Conservation (phyloP, 2,329 filamentous ascomycete species). For the Lachnellula subtilissima region DNA sequence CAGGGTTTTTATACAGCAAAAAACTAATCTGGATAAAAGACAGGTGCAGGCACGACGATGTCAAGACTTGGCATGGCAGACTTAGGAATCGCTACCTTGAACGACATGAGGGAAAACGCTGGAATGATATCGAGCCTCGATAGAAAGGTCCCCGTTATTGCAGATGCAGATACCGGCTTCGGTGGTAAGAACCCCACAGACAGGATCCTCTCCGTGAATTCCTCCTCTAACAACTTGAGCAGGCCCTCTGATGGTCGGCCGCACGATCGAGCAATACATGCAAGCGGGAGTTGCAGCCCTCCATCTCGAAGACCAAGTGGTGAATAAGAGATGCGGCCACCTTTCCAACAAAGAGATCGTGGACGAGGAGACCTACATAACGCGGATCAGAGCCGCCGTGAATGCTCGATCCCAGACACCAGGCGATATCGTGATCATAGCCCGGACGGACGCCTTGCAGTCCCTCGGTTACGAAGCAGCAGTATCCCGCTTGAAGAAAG, state of each 20-base stretch:
- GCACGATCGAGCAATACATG: constrained; percentile 48
- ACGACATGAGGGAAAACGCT: constrained; percentile 49
- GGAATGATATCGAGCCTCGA: constrained; percentile 49
- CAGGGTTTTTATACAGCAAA: background rate
- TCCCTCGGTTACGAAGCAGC: constrained; percentile 53
- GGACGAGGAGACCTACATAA: constrained; percentile 39
- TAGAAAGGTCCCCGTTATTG: constrained; percentile 43
- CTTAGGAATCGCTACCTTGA: constrained; percentile 45
- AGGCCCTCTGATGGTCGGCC: constrained; percentile 43
- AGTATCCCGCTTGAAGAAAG: constrained; percentile 44
- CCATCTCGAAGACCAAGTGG: constrained; percentile 60
- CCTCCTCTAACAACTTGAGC: background rate
- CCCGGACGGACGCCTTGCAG: constrained; percentile 58
- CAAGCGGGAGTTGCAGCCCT: constrained; percentile 52
- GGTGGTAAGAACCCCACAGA: constrained; percentile 32
- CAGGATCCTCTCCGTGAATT: background rate
- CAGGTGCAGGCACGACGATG: constrained; percentile 46
- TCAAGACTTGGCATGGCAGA: constrained; percentile 46
- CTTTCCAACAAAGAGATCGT: constrained; percentile 58
- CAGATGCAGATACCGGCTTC: constrained; percentile 51
- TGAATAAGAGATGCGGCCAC: constrained; percentile 62
- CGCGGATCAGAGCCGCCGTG: constrained; percentile 51
- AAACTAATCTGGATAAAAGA: constrained; percentile 30
- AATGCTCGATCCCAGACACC: constrained; percentile 43
- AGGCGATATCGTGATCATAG: constrained; percentile 60